Conservation (phyloP, 2,329 filamentous ascomycete genomes). For the Epichloe elymi region DNA sequence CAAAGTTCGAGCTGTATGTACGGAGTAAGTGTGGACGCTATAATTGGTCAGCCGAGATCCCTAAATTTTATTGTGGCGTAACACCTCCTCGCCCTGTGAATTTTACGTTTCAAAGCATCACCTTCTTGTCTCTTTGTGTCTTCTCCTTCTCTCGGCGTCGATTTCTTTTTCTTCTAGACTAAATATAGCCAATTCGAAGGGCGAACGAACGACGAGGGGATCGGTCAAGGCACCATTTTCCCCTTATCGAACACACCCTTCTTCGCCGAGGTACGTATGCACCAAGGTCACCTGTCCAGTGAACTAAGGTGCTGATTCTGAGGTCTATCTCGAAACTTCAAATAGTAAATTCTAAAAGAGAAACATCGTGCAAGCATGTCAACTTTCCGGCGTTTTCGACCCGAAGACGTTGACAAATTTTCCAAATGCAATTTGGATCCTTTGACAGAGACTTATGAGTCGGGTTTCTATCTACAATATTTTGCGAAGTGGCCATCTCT, state of each 20-base stretch:
- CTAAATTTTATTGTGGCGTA: background rate
- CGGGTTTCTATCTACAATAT: conserved; percentile 92
- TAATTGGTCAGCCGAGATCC: background rate
- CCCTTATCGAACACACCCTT: background rate
- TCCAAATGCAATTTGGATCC: conserved; percentile 93
- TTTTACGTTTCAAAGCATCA: background rate
- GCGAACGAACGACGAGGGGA: no score
- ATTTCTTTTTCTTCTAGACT: background rate
- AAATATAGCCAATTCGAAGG: background rate
- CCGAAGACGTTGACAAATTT: conserved; percentile 74
- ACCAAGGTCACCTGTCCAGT: background rate
- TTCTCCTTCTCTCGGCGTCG: background rate
- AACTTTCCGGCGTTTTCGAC: conserved; percentile 72
- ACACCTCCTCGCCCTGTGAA: background rate
- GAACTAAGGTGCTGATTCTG: background rate
- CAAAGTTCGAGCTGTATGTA: no score
- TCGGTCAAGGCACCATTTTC: background rate
- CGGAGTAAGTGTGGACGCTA: no score
- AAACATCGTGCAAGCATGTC: conserved; percentile 42
- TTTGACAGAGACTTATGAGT: conserved; percentile 94
- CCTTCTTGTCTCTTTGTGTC: background rate
- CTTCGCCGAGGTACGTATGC: background rate
- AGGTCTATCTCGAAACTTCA: background rate
- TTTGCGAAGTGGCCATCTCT: conserved; percentile 90
- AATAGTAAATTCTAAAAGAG: no score